A percentile compares a stretch with the other conserved stretches of the same genome.
Conservation (phyloP, 164 flowering plant species). For the Vitis amurensis region DNA sequence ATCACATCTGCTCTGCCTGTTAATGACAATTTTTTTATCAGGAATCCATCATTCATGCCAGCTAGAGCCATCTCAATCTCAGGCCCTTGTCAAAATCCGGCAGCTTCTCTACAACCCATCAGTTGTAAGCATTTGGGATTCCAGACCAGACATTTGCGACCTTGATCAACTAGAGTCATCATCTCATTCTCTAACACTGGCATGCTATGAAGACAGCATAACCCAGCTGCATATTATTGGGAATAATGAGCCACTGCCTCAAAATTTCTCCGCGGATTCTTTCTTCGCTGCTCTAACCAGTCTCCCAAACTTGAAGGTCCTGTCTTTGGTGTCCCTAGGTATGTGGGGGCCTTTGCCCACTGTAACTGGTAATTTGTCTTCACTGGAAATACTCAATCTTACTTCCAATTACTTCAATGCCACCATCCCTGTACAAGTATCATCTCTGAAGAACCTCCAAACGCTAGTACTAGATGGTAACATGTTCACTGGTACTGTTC, state of each 20-base stretch:
- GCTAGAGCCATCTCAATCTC: slow-evolving; percentile 24
- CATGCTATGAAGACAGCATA: slow-evolving; percentile 39
- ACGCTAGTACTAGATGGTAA: slow-evolving; percentile 41
- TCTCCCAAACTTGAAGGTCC: slow-evolving; percentile 40
- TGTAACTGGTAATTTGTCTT: slow-evolving; percentile 21
- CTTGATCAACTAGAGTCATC: slow-evolving; percentile 17
- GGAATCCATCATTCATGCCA: slow-evolving; percentile 18
- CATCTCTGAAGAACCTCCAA: slow-evolving; percentile 33
- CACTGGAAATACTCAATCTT: slow-evolving; percentile 45
- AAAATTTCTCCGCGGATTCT: slow-evolving; percentile 26
- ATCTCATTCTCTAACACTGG: slow-evolving; percentile 25
- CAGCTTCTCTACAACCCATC: slow-evolving; percentile 35
- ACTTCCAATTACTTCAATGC: slow-evolving; percentile 43
- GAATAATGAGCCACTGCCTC: slow-evolving; percentile 15
- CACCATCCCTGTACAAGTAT: slow-evolving; percentile 30
- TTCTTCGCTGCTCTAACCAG: slow-evolving; percentile 25
- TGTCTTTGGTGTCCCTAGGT: slow-evolving; percentile 49
- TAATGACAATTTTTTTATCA: background rate
- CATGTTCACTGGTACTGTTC: slow-evolving; percentile 33
- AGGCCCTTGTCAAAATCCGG: slow-evolving; percentile 25
- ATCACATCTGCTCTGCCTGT: slow-evolving; percentile 8
- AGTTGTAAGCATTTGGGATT: slow-evolving; percentile 17
- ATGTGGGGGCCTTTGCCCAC: slow-evolving; percentile 46
- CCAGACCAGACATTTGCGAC: slow-evolving; percentile 34
- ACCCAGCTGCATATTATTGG: slow-evolving; percentile 49